Evolutionary conservation across 2,329 filamentous ascomycete species (phyloP), one percentile per base, ranked within the genome.

Genomic region (Gliomastix tumulicola): DNA sequence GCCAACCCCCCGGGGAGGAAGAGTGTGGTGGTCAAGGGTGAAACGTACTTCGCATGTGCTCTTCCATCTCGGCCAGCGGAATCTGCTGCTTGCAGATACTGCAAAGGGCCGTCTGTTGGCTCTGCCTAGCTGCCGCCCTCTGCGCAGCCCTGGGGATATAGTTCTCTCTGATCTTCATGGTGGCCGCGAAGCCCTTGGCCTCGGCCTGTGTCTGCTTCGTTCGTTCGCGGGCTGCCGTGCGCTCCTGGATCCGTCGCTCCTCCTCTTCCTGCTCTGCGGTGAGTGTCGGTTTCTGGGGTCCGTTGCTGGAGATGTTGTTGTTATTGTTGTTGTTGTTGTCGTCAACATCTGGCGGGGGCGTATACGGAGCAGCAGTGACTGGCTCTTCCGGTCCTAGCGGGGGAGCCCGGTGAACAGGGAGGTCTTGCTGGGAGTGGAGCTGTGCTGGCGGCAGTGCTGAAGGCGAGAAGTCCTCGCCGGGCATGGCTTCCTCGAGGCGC

Each of bases 401-500:
- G 56, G 25, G 64, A 62, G 10, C 61, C 61, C n/a, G n/a, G 25
- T 28, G 25, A 16, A 16, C 25, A n/a, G 5, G 65, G 59, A 40
- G 70, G 69, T 16, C 63, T n/a, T n/a, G n/a, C 57, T 16, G 63
- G 71, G 41, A 66, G 21, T 38, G 49, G 20, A 50, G 51, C 32
- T 55, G 56, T 28, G 45, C 52, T 36, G 54, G 60, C 15, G 61
- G 25, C 17, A 28, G 55, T n/a, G n/a, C n/a, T n/a, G n/a, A n/a
- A n/a, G n/a, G n/a, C n/a, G n/a, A n/a, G n/a, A n/a, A n/a, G 39
- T 71, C 67, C 42, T 84, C 78, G 31, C 87, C 85, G 35, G 92
- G 92, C 75, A 95, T 86, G 6, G 90, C 88, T 68, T 98, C 92
- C 60, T 98, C 92, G 44, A 98, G 88, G 40, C 90, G 83, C 48